A percentile compares a stretch with the other conserved stretches of the same genome.
These are phyloP conservation scores for Nicotiana undulata DNA, from an alignment of 257 asterid genomes.

Conservation along the genomic window DNA sequence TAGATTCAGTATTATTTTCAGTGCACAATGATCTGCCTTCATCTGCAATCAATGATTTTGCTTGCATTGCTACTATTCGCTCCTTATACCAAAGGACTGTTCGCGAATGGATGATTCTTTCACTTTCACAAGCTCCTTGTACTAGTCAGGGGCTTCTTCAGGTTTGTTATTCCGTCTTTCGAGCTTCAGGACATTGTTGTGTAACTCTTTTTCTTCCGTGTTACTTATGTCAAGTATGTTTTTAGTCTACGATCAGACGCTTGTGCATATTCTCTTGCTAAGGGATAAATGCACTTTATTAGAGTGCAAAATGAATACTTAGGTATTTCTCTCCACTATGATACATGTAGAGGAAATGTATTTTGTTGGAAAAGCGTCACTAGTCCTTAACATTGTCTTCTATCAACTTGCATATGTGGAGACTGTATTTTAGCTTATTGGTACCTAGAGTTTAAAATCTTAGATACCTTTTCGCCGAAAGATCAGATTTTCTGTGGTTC, in stretches of 20 bases:
- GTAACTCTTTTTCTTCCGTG: slow-evolving; percentile 9
- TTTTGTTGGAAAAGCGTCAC: background rate
- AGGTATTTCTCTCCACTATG: background rate
- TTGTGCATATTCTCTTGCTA: background rate
- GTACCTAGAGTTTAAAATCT: background rate
- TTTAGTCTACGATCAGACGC: background rate
- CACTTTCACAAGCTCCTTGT: slow-evolving; percentile 98
- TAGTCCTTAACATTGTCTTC: background rate
- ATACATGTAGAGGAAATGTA: background rate
- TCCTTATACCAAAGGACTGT: slow-evolving; percentile 86
- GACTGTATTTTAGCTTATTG: background rate
- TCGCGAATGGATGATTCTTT: slow-evolving; percentile 87
- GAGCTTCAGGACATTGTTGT: background rate
- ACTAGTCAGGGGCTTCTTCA: slow-evolving; percentile 99
- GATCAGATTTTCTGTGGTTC: background rate
- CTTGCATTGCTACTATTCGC: slow-evolving; percentile 79
- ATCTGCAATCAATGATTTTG: slow-evolving; percentile 85
- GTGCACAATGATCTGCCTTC: slow-evolving; percentile 89
- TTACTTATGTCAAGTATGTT: background rate
- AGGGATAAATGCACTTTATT: slow-evolving; percentile 1
- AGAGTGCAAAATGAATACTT: background rate
- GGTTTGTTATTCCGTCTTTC: slow-evolving; percentile 35
- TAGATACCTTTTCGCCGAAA: background rate
- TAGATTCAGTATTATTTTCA: slow-evolving; percentile 83
- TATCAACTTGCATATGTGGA: background rate